Evolutionary conservation across 2,329 filamentous ascomycete genomes (phyloP), one percentile per base, ranked within the genome.

Genomic region (Colletotrichum somersetense): DNA sequence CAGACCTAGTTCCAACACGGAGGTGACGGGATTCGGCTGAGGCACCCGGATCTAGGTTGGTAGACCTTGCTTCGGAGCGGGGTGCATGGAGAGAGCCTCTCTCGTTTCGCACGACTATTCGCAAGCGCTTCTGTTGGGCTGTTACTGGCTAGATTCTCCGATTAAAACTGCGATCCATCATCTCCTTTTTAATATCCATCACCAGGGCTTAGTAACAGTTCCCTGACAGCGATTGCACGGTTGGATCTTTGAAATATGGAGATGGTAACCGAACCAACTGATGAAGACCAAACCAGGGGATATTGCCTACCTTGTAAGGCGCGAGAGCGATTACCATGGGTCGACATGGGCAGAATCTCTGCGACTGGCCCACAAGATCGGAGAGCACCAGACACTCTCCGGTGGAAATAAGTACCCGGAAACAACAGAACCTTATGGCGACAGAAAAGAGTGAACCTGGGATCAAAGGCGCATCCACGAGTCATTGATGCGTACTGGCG

Each of bases 81-180:
- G 30, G 58, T 38, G 42, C 33, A 30, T 30, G 84, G 26, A 26
- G 35, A 55, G 16, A 35, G 18, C 5, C 8, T 33, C 3, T 35
- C 26, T 33, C 52, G 5, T 55, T 55, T 55, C 52, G 3, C 18
- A 55, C 52, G 23, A 5, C 23, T 55, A 26, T 26, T 26, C 26
- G 26, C 26, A 14, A 11, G 26, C 26, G 2, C 8, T 1, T 20
- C 10, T 4, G 1, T 26, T 26, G 26, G 20, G 33, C 16, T 30
- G 20, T 35, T 40, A 40, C 38, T 18, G 30, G 10, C 52, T 11
- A n/a, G 6, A n/a, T 55, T 33, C 20, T 4, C 10, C 30, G 30
- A 55, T 11, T n/a, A 20, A 55, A 35, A 33, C 14, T 16, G 33
- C 20, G n/a, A 35, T 20, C 20, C 33, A 5, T 10, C 33, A 40